Percentiles rank a stretch among this genome's conserved stretches.
phyloP scores from a whole-genome alignment of 2,329 filamentous ascomycete genomes.

The Tolypocladium amazonense region DNA sequence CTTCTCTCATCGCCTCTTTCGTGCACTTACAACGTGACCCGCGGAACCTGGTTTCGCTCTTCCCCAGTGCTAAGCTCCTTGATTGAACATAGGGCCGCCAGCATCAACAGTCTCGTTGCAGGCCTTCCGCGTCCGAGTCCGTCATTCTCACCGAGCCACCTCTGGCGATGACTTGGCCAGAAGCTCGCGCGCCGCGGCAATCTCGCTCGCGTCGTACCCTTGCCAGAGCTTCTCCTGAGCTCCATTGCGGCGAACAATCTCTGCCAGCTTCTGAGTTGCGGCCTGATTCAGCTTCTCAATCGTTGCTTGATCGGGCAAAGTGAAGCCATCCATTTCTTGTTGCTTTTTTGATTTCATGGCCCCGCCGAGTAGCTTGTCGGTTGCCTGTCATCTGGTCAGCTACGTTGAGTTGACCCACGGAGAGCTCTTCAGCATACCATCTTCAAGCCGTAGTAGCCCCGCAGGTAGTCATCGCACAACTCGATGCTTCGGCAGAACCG shows the following conservation, averaged over 20 bases:
- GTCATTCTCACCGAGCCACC: constrained; percentile 28
- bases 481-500: constrained; percentile 87
- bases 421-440: constrained; percentile 38
- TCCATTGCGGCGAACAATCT: constrained; percentile 59
- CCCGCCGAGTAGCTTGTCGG: constrained; percentile 37
- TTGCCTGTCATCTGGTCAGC: constrained; percentile 25
- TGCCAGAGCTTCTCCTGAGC: constrained; percentile 56
- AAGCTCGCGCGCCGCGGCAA: constrained; percentile 60
- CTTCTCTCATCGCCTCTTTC: not conserved
- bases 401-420: not conserved
- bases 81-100: not conserved
- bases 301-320: constrained; percentile 44
- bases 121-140: not conserved
- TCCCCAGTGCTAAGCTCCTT: not conserved
- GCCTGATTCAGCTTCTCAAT: constrained; percentile 59
- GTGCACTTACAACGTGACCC: not conserved
- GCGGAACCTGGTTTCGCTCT: not conserved
- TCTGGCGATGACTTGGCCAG: constrained; percentile 41
- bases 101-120: constrained; percentile 3
- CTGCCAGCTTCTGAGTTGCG: constrained; percentile 63
- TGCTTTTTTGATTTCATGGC: constrained; percentile 32
- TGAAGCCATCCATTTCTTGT: constrained; percentile 36
- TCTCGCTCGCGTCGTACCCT: constrained; percentile 61
- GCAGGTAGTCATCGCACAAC: constrained; percentile 83
- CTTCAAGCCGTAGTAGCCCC: constrained; percentile 88